phyloP scores from a whole-genome alignment of 2,329 filamentous ascomycete genomes.

The Sclerotiophoma versabilis region DNA sequence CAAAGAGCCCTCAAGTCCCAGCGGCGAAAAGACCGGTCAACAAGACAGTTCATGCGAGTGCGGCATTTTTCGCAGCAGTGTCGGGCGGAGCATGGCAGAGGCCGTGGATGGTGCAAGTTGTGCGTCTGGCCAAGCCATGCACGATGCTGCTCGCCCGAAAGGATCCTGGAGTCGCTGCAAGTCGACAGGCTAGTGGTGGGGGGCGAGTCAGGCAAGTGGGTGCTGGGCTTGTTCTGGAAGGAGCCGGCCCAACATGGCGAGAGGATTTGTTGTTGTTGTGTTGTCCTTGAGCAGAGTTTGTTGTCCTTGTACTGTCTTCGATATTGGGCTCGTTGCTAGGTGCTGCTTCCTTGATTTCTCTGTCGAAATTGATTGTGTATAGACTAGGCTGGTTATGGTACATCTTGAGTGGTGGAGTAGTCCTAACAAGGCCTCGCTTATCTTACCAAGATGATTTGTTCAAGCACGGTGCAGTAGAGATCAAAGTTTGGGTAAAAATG shows the following conservation, averaged over 20 bases:
- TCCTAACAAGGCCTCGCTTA: slow-evolving; percentile 1
- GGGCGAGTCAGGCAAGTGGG: slow-evolving; percentile 13
- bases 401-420: background rate
- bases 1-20: background rate
- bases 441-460: slow-evolving; percentile 1
- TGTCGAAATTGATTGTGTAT: slow-evolving; percentile 1
- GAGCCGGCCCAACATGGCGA: slow-evolving; percentile 19
- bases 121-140: slow-evolving; percentile 19
- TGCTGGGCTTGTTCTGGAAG: slow-evolving; percentile 24
- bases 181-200: slow-evolving; percentile 8
- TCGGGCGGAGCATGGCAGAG: slow-evolving; percentile 16
- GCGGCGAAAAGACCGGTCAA: slow-evolving; percentile 2
- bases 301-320: slow-evolving; percentile 5
- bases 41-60: slow-evolving; percentile 33
- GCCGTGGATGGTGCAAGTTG: slow-evolving; percentile 16
- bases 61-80: slow-evolving; percentile 36
- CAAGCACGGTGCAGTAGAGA: slow-evolving; percentile 6
- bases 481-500: slow-evolving; percentile 3
- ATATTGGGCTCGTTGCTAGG: slow-evolving; percentile 9
- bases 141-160: slow-evolving; percentile 18
- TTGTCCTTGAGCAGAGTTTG: slow-evolving; percentile 2
- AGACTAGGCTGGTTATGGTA: slow-evolving; percentile 6
- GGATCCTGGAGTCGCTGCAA: slow-evolving; percentile 11
- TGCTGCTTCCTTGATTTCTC: slow-evolving; percentile 7
- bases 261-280: slow-evolving; percentile 8